Evolutionary conservation across 1,284 basidiomycete species (phyloP).

Genomic region (Butyriboletus regius): DNA sequence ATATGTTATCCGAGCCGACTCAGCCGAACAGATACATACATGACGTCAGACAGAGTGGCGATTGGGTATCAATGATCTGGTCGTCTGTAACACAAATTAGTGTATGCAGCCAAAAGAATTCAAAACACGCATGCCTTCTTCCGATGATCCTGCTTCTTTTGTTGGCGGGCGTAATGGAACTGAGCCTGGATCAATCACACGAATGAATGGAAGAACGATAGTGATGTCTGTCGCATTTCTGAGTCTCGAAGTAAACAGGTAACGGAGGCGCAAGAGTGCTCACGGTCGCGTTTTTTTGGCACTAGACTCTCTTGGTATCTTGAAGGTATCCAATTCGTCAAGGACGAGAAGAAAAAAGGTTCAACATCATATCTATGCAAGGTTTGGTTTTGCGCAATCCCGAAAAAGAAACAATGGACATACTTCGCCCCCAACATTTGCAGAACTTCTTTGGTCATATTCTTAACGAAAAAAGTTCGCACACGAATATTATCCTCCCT

Average conservation of each 20-base stretch:
- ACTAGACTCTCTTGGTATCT: conserved; percentile 43
- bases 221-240: conserved; percentile 41
- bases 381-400: background rate
- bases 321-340: conserved; percentile 50
- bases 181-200: conserved; percentile 9
- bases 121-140: conserved; percentile 5
- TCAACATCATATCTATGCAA: conserved; percentile 34
- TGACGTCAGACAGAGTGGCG: conserved; percentile 21
- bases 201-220: conserved; percentile 44
- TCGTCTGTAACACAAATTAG: conserved; percentile 15
- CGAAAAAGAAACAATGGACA: background rate
- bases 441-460: conserved; percentile 42
- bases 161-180: background rate
- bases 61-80: conserved; percentile 29
- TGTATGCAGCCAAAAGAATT: background rate
- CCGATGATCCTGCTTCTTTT: background rate
- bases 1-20: background rate
- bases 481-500: conserved; percentile 36
- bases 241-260: background rate
- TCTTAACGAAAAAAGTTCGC: conserved; percentile 46
- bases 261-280: conserved; percentile 12
- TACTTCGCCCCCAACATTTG: conserved; percentile 49
- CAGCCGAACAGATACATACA: conserved; percentile 12
- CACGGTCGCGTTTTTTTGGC: conserved; percentile 41
- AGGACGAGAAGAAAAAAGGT: conserved; percentile 55